These are phyloP conservation scores for Nemania sp. DNA, from an alignment of 2,329 filamentous ascomycete genomes.

Conservation along the genomic window DNA sequence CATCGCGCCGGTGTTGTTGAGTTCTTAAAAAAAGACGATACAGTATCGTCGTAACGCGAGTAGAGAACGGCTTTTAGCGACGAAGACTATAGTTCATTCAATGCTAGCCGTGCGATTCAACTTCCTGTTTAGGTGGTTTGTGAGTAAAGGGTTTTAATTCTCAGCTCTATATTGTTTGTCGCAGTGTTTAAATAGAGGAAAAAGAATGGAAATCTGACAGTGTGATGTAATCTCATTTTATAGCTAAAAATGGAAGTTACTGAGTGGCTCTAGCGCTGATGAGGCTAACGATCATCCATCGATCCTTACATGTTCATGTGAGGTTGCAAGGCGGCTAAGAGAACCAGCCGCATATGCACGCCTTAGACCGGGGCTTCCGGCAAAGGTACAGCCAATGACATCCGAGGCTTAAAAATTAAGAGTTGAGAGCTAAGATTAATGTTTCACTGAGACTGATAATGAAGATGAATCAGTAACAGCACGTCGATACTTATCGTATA, in stretches of 20 bases:
- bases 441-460: too few species aligned
- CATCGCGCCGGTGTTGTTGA: slow-evolving; percentile 9
- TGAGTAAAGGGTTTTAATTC: not conserved
- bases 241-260: slow-evolving; percentile 8
- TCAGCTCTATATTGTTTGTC: not conserved
- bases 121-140: not conserved
- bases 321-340: slow-evolving; percentile 11
- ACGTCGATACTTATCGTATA: too few species aligned
- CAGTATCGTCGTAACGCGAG: too few species aligned
- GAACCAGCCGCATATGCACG: slow-evolving; percentile 15
- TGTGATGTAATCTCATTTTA: slow-evolving; percentile 25
- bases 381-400: not conserved
- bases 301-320: not conserved
- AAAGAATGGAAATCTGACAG: not conserved
- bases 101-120: not conserved
- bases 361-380: not conserved
- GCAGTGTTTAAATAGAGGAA: not conserved
- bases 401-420: not conserved
- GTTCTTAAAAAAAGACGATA: not conserved
- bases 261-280: not conserved
- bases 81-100: not conserved
- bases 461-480: too few species aligned
- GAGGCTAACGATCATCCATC: slow-evolving; percentile 15
- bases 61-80: not conserved
- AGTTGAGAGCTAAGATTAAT: not conserved